A percentile compares a stretch with the other conserved stretches of the same genome.
Evolutionary conservation across 371 early-diverging fungal genomes (phyloP).

Genomic region (Cokeromyces recurvatus): DNA sequence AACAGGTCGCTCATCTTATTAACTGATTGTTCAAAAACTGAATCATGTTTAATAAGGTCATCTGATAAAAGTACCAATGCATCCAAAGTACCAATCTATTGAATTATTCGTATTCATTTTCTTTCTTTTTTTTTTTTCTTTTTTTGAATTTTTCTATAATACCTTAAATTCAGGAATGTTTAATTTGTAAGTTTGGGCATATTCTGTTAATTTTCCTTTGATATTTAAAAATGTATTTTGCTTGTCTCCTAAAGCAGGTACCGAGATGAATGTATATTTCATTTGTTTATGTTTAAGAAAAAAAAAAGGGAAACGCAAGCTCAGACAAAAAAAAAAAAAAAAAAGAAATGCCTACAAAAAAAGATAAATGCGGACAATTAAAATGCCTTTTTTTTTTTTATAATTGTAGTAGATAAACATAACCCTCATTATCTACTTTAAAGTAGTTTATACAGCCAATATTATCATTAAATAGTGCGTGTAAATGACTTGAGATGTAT

Average conservation of each 20-base stretch:
- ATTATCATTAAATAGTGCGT: too few species aligned
- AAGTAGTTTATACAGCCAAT: too few species aligned
- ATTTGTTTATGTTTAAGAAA: too few species aligned
- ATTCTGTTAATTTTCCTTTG: constrained; percentile 35
- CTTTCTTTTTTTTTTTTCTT: not conserved
- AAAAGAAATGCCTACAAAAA: not conserved
- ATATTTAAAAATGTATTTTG: constrained; percentile 43
- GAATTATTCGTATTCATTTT: not conserved
- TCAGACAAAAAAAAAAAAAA: constrained; percentile 1
- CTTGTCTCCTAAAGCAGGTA: constrained; percentile 45
- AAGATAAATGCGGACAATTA: not conserved
- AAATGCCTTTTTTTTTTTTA: too few species aligned
- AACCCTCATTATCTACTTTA: too few species aligned
- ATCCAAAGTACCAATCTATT: constrained; percentile 92
- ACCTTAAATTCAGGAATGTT: constrained; percentile 56
- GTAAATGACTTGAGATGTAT: too few species aligned
- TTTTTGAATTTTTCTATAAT: not conserved
- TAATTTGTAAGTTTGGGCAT: constrained; percentile 36
- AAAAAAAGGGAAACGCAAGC: too few species aligned
- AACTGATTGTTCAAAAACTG: constrained; percentile 65
- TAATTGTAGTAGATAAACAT: too few species aligned
- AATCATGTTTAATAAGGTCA: constrained; percentile 85
- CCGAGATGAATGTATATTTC: constrained; percentile 48
- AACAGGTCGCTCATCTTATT: constrained; percentile 83
- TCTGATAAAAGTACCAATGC: constrained; percentile 87